Percentiles rank a stretch among this genome's conserved stretches.
Evolutionary conservation across 768 basidiomycete genomes (phyloP).

Genomic region (Mycena alexandri): DNA sequence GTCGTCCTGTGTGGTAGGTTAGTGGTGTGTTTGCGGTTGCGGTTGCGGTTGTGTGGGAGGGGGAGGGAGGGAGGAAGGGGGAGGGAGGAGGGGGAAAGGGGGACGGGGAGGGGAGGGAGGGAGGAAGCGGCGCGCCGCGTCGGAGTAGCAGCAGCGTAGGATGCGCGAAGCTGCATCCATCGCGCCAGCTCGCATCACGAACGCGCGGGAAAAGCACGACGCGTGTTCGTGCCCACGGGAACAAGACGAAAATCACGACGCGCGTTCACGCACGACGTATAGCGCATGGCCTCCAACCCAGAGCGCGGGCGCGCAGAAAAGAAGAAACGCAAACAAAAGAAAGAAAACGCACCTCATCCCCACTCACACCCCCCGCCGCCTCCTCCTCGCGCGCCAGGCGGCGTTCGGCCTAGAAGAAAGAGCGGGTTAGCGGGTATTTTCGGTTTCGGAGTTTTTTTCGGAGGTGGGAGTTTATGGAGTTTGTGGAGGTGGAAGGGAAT

Average conservation of each 20-base stretch:
- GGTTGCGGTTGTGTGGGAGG: too few species aligned
- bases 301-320: neutral
- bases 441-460: too few species aligned
- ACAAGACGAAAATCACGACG: too few species aligned
- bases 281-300: neutral
- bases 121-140: neutral
- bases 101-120: neutral
- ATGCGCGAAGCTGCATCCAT: too few species aligned
- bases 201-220: too few species aligned
- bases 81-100: neutral
- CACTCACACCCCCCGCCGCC: constrained; percentile 40
- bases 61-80: neutral
- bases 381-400: constrained; percentile 42
- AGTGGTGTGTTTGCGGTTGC: constrained; percentile 36
- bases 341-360: constrained; percentile 35
- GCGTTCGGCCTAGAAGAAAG: constrained; percentile 29
- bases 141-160: too few species aligned
- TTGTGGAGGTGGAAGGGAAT: too few species aligned
- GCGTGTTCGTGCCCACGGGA: too few species aligned
- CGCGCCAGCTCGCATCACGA: too few species aligned
- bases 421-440: neutral
- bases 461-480: too few species aligned
- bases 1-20: constrained; percentile 60
- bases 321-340: neutral
- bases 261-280: too few species aligned